phyloP scores from a whole-genome alignment of 495 filamentous ascomycete genomes.

The Penicillium canescens region DNA sequence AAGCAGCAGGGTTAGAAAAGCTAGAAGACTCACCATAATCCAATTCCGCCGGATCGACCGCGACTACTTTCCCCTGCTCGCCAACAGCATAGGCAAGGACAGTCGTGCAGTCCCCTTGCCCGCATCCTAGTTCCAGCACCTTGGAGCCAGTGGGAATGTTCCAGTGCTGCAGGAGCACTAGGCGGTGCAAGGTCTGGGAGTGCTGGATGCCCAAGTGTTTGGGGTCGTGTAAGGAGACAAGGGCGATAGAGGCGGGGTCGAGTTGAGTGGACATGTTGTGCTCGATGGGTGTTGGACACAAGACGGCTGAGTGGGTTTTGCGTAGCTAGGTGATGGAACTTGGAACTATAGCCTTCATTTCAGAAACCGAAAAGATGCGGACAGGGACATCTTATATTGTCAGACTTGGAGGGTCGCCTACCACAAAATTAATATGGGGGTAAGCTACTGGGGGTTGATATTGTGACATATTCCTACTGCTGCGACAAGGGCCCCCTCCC shows the following conservation, averaged over 20 bases:
- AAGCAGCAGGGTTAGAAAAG: not conserved
- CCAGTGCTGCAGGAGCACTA: slow-evolving; percentile 39
- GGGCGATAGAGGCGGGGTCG: slow-evolving; percentile 17
- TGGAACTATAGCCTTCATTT: slow-evolving; percentile 8
- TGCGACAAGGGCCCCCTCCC: not conserved
- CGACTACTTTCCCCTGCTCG: slow-evolving; percentile 39
- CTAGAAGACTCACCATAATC: slow-evolving; percentile 42
- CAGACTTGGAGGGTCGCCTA: too few species aligned
- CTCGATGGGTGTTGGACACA: slow-evolving; percentile 9
- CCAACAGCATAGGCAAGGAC: slow-evolving; percentile 48
- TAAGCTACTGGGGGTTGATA: too few species aligned
- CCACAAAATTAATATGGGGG: too few species aligned
- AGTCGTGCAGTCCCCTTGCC: slow-evolving; percentile 51
- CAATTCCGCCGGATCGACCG: slow-evolving; percentile 49
- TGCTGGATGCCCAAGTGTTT: slow-evolving; percentile 30
- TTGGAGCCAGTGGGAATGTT: slow-evolving; percentile 34
- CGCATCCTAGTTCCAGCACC: slow-evolving; percentile 56
- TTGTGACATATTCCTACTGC: not conserved
- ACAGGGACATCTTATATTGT: not conserved
- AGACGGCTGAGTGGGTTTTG: not conserved
- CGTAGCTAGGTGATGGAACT: slow-evolving; percentile 6
- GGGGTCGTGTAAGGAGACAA: slow-evolving; percentile 23
- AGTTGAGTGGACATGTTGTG: slow-evolving; percentile 13
- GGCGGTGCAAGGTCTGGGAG: slow-evolving; percentile 46
- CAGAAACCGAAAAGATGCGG: not conserved